Base-by-base conservation (phyloP, 805 yeast genomes). In the Metschnikowia baotianmanensis region DNA sequence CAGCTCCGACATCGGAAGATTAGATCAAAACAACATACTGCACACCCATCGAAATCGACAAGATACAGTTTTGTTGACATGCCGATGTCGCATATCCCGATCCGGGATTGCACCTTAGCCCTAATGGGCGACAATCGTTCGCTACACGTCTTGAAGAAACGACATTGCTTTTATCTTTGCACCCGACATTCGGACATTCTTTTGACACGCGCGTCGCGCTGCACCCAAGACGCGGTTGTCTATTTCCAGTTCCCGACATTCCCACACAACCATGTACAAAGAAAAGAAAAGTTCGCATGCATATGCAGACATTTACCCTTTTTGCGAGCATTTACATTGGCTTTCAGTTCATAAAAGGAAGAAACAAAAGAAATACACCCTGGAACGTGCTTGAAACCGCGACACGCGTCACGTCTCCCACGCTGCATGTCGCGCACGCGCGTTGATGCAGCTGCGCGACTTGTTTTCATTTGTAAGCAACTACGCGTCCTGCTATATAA, bases 401-500 rank as follows among this genome's bases (percentile, higher is more conserved):
- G 36, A 13, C 27, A 17, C 36, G 28, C 36, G 19, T 13, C 36
- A 19, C 34, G 25, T 8, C 28, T 9, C 27, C 16, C 25, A 24
- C 32, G 33, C 36, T 31, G 40, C 36, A 19, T 36, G 40, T 36
- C 40, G 44, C 37, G 15, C 32, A 30, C 36, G 31, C 39, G 39
- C 19, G 2, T 40, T n/a, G n/a, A n/a, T n/a, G n/a, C n/a, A n/a
- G n/a, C n/a, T n/a, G n/a, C n/a, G n/a, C n/a, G n/a, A n/a, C 21
- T 37, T 39, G 34, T 43, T 24, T 12, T 19, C 18, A 32, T 36
- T 43, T 39, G 43, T 39, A 40, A 38, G 42, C 45, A 31, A 42
- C n/a, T n/a, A n/a, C 46, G 48, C 42, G 43, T 39, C 36, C 30
- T 35, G 30, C 30, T 44, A 44, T 44, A 44, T 40, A 44, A 32